Evolutionary conservation across 257 asterid genomes (phyloP).

Genomic region (Echium plantagineum): DNA sequence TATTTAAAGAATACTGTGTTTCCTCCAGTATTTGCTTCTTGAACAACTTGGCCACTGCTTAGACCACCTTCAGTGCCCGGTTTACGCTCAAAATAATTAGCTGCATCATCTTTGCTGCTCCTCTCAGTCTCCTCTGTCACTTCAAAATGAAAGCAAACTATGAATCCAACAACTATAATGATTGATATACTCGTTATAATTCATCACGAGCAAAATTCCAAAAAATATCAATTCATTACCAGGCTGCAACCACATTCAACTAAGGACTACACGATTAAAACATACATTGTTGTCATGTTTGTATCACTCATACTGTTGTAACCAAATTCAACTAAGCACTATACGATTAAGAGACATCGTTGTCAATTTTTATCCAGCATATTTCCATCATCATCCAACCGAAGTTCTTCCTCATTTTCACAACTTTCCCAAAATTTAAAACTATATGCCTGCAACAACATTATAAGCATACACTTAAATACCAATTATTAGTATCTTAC

Average conservation of each 20-base stretch:
- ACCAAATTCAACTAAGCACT: too few species aligned
- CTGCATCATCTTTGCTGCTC: constrained; percentile 16
- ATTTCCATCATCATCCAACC: too few species aligned
- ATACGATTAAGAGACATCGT: too few species aligned
- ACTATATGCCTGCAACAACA: background rate
- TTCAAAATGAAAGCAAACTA: background rate
- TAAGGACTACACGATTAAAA: too few species aligned
- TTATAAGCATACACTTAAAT: background rate
- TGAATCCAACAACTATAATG: background rate
- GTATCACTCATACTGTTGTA: too few species aligned
- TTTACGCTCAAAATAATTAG: constrained; percentile 15
- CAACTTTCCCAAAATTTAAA: background rate
- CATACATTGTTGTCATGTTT: too few species aligned
- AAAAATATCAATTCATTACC: too few species aligned
- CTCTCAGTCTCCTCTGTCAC: constrained; percentile 21
- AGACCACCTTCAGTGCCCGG: constrained; percentile 1
- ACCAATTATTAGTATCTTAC: background rate
- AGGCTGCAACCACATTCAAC: too few species aligned
- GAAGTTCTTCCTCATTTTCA: background rate
- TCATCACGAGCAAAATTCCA: too few species aligned
- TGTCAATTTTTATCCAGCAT: too few species aligned
- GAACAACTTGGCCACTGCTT: constrained; percentile 13
- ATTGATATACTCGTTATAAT: too few species aligned
- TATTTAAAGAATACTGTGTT: constrained; percentile 7
- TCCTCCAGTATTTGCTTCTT: constrained; percentile 7